phyloP scores from a whole-genome alignment of 1,284 basidiomycete genomes.

The Athelia psychrophila region DNA sequence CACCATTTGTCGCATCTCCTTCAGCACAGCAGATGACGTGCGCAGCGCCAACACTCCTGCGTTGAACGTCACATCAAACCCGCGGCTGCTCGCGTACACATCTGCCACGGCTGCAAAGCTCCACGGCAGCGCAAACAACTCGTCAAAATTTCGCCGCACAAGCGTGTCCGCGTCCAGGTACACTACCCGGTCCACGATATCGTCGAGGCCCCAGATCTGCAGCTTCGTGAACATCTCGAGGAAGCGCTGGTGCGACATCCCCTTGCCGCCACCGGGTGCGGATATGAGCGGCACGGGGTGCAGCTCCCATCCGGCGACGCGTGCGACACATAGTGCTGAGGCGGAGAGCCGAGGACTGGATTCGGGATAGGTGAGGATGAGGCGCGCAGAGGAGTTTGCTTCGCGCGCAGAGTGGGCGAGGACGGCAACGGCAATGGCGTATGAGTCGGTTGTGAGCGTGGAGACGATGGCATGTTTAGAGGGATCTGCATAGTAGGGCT shows the following conservation, averaged over 20 bases:
- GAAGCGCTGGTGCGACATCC: slow-evolving; percentile 32
- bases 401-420: slow-evolving; percentile 38
- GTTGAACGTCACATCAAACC: slow-evolving; percentile 38
- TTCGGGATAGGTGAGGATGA: slow-evolving; percentile 38
- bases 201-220: slow-evolving; percentile 39
- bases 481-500: slow-evolving; percentile 5
- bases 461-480: slow-evolving; percentile 35
- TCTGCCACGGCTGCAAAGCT: slow-evolving; percentile 42
- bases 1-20: slow-evolving; percentile 33
- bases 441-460: slow-evolving; percentile 40
- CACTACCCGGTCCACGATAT: slow-evolving; percentile 24
- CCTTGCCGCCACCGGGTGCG: slow-evolving; percentile 32
- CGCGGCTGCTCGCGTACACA: slow-evolving; percentile 29
- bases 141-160: slow-evolving; percentile 40
- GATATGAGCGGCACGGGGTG: slow-evolving; percentile 32
- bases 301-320: slow-evolving; percentile 36
- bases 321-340: slow-evolving; percentile 36
- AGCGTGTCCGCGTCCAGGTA: slow-evolving; percentile 44
- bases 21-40: slow-evolving; percentile 28
- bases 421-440: slow-evolving; percentile 37
- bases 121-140: slow-evolving; percentile 41
- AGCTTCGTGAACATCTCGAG: slow-evolving; percentile 43
- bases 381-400: slow-evolving; percentile 31
- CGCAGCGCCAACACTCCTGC: slow-evolving; percentile 39
- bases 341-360: slow-evolving; percentile 29